Percentiles rank a stretch among this genome's conserved stretches.
Conservation (phyloP, 495 filamentous ascomycete species). For the Hypoxylon fuscum region DNA sequence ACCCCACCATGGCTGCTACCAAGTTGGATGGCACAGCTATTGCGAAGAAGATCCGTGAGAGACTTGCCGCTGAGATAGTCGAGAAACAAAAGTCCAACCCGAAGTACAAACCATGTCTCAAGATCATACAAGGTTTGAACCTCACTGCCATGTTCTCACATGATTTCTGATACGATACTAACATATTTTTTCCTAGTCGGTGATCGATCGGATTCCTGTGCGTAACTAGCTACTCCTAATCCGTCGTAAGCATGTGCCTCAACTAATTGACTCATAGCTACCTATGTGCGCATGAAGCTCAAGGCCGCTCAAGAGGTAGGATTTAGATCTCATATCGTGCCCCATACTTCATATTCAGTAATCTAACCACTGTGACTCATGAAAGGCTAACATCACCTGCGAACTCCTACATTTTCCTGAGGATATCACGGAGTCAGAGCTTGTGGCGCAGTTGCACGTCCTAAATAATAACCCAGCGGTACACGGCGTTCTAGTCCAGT, state of each 20-base stretch:
- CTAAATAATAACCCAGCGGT: slow-evolving; percentile 89
- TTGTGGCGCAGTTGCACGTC: slow-evolving; percentile 78
- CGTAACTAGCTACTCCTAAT: slow-evolving; percentile 46
- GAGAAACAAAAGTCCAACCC: slow-evolving; percentile 82
- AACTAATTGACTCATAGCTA: slow-evolving; percentile 65
- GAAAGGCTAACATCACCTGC: slow-evolving; percentile 86
- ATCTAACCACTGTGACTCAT: slow-evolving; percentile 38
- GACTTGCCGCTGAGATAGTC: slow-evolving; percentile 79
- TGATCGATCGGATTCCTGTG: slow-evolving; percentile 90
- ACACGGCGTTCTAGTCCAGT: slow-evolving; percentile 92
- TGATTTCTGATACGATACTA: not conserved
- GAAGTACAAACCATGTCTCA: slow-evolving; percentile 85
- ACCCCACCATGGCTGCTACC: slow-evolving; percentile 77
- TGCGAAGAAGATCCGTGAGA: slow-evolving; percentile 86
- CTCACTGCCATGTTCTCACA: not conserved
- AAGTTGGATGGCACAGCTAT: slow-evolving; percentile 97
- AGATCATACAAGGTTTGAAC: slow-evolving; percentile 87
- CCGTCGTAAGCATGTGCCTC: slow-evolving; percentile 20
- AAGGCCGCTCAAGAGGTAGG: slow-evolving; percentile 93
- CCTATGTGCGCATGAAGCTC: slow-evolving; percentile 99
- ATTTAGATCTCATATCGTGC: slow-evolving; percentile 15
- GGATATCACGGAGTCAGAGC: slow-evolving; percentile 81
- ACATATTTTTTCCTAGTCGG: slow-evolving; percentile 67
- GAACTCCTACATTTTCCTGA: slow-evolving; percentile 84
- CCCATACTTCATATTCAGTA: slow-evolving; percentile 1